Conservation (phyloP, 2,329 filamentous ascomycete genomes). For the Myrmaecium sp. region DNA sequence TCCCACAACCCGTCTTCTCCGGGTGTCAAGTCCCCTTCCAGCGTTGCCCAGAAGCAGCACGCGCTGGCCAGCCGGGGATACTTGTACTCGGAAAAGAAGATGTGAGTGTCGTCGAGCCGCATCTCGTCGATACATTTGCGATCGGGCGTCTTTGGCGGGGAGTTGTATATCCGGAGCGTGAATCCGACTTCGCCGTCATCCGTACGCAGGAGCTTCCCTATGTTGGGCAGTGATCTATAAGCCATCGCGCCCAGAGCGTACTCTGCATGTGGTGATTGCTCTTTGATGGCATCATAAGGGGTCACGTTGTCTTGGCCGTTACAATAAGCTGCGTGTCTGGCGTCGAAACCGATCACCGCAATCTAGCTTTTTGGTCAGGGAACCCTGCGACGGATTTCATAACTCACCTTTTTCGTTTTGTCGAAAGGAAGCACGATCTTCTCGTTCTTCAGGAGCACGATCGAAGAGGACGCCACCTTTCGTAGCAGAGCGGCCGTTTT, state of each 20-base stretch:
- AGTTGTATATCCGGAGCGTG: slow-evolving; percentile 3
- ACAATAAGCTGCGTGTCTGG: slow-evolving; percentile 28
- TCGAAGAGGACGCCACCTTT: slow-evolving; percentile 46
- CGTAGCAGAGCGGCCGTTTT: slow-evolving; percentile 45
- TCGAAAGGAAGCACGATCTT: slow-evolving; percentile 43
- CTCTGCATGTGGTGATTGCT: slow-evolving; percentile 15
- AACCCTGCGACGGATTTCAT: background rate
- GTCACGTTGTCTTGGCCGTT: slow-evolving; percentile 16
- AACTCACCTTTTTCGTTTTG: slow-evolving; percentile 40
- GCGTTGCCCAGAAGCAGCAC: slow-evolving; percentile 6
- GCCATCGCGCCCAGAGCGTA: slow-evolving; percentile 47
- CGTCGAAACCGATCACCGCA: slow-evolving; percentile 58
- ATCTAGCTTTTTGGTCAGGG: slow-evolving; percentile 34
- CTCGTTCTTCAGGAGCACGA: slow-evolving; percentile 60
- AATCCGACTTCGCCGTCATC: slow-evolving; percentile 3
- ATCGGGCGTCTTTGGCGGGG: slow-evolving; percentile 2
- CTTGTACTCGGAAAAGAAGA: slow-evolving; percentile 6
- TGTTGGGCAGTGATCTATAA: slow-evolving; percentile 32
- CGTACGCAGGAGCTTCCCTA: slow-evolving; percentile 2
- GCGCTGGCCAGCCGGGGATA: slow-evolving; percentile 3
- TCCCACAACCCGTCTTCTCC: slow-evolving; percentile 6
- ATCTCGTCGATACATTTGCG: slow-evolving; percentile 5
- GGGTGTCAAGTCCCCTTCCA: slow-evolving; percentile 6
- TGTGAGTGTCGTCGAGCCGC: slow-evolving; percentile 3
- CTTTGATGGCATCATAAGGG: slow-evolving; percentile 10